phyloP scores from a whole-genome alignment of 2,329 filamentous ascomycete species.

The Fusarium sp. region DNA sequence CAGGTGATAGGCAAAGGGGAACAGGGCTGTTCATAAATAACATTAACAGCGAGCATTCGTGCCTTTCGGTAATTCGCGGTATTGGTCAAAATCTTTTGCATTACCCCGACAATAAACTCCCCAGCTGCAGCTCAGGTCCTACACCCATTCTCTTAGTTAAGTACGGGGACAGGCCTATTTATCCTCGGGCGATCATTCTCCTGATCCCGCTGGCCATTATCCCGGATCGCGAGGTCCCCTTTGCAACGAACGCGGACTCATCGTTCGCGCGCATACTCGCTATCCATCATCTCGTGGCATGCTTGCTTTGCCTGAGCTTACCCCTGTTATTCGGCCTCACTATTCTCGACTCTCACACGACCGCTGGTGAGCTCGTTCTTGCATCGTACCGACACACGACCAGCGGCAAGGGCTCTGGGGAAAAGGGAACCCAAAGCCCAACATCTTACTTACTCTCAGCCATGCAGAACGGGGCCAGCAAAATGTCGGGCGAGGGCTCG shows the following conservation, averaged over 20 bases:
- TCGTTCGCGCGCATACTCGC: constrained; percentile 23
- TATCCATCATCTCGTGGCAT: constrained; percentile 16
- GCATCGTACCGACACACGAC: constrained; percentile 28
- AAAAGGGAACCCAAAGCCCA: constrained; percentile 10
- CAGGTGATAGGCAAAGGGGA: constrained; percentile 19
- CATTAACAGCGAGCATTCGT: neutral
- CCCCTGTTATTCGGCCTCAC: constrained; percentile 11
- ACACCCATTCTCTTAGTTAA: constrained; percentile 17
- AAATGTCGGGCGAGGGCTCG: constrained; percentile 40
- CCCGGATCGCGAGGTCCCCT: constrained; percentile 34
- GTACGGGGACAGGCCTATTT: constrained; percentile 23
- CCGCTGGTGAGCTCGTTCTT: constrained; percentile 27
- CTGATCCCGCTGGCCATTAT: constrained; percentile 35
- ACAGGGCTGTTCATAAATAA: constrained; percentile 25
- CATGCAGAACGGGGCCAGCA: constrained; percentile 43
- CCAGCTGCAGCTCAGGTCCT: constrained; percentile 5
- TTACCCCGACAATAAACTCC: constrained; percentile 1
- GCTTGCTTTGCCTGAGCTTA: constrained; percentile 6
- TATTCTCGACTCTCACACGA: constrained; percentile 15
- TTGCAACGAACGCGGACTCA: constrained; percentile 24
- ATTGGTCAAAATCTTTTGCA: constrained; percentile 12
- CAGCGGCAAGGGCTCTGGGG: constrained; percentile 22
- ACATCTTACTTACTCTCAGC: constrained; percentile 19
- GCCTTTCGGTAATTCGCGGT: constrained; percentile 26
- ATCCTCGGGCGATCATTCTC: constrained; percentile 36